Evolutionary conservation across 2,329 filamentous ascomycete genomes (phyloP), one percentile per base, ranked within the genome.

Genomic region (Colletotrichum tofieldiae): DNA sequence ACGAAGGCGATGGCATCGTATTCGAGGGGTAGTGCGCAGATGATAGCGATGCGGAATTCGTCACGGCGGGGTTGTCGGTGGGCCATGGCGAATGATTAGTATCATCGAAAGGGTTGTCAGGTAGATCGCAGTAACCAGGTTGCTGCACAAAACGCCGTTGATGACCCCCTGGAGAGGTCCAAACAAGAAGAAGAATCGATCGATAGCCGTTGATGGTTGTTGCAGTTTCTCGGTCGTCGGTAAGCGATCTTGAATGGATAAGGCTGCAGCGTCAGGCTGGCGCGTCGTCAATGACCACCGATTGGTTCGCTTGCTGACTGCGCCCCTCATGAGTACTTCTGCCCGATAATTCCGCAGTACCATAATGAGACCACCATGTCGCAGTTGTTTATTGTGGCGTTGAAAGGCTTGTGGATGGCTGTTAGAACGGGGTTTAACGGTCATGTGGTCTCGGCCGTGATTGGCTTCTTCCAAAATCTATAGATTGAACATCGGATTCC

Each of bases 31-130:
- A 29, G 67, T 51, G 32, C 55, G 45, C n/a, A 75, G 61, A 8
- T 67, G 43, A 2, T 55, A 16, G 73, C 74, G 3, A 73, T 49
- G 2, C n/a, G 20, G 49, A 73, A 75, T 14, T 75, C 67, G 5
- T 67, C 18, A 1, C 64, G 72, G 9, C 68, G 47, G 47, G 47
- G 47, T 7, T 4, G 47, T 26, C 11, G 23, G 23, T 16, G 23
- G 9, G 47, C 12, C 47, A 51, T 51, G 5, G 47, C 23, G 23
- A 51, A 4, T 23, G 4, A 51, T 51, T 12, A 3, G 12, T 29
- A 16, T 29, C 23, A 26, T 51, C 23, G 1, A 51, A 26, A 5
- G 26, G 1, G 1, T 16, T 7, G 4, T 16, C 4, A 1, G 5
- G 14, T 26, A 23, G 23, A 51, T 26, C 47, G 47, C 2, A n/a